phyloP scores from a whole-genome alignment of 1,284 basidiomycete species.

The Irpex lacteus region DNA sequence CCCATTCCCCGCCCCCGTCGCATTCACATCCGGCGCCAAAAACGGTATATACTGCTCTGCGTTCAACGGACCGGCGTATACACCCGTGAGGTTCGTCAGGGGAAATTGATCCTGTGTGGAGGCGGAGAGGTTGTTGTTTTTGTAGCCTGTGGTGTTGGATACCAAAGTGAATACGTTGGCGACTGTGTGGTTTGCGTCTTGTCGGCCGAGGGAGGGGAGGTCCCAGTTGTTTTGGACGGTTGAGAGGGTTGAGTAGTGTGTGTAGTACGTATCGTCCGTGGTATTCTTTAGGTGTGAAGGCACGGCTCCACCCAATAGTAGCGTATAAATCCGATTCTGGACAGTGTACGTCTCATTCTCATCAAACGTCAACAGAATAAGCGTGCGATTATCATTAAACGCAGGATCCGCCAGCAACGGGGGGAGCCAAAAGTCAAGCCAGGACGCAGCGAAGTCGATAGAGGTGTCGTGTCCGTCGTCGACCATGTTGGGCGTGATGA shows the following conservation, averaged over 20 bases:
- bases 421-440: conserved; percentile 52
- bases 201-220: conserved; percentile 55
- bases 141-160: conserved; percentile 37
- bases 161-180: conserved; percentile 49
- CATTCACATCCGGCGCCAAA: conserved; percentile 37
- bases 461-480: conserved; percentile 63
- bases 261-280: conserved; percentile 54
- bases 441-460: conserved; percentile 45
- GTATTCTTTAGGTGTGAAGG: conserved; percentile 42
- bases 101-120: conserved; percentile 22
- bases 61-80: conserved; percentile 27
- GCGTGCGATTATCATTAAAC: conserved; percentile 50
- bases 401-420: conserved; percentile 45
- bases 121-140: conserved; percentile 31
- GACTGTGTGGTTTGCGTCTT: conserved; percentile 46
- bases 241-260: conserved; percentile 62
- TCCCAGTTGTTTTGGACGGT: conserved; percentile 67
- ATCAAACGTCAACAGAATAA: conserved; percentile 57
- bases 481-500: conserved; percentile 64
- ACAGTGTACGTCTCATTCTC: conserved; percentile 48
- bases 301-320: conserved; percentile 54
- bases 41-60: conserved; percentile 37
- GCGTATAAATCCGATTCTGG: conserved; percentile 46
- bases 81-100: conserved; percentile 20
- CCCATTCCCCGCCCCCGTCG: conserved; percentile 38